These are phyloP conservation scores for Gynandropsis gynandra DNA, from an alignment of 345 rosid species.

Conservation along the genomic window DNA sequence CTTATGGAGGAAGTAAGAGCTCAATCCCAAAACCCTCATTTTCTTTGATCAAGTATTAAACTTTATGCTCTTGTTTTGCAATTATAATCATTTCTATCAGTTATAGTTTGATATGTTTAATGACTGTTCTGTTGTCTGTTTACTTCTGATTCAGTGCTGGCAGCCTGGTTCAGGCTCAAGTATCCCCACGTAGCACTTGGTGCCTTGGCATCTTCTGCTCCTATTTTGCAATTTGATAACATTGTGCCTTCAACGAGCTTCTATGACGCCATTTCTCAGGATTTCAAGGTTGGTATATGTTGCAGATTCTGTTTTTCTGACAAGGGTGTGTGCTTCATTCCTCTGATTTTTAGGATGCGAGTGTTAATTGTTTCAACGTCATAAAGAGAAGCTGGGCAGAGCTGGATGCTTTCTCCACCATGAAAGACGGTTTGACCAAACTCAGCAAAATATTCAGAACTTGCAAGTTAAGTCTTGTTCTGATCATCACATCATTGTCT, in stretches of 20 bases:
- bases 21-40: neutral
- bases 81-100: conserved; percentile 2
- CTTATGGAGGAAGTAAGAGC: conserved; percentile 80
- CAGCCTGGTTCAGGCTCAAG: conserved; percentile 81
- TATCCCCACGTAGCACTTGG: conserved; percentile 77
- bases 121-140: conserved; percentile 14
- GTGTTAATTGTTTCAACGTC: conserved; percentile 59
- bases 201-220: conserved; percentile 80
- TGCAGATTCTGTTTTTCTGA: neutral
- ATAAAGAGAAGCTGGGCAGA: conserved; percentile 71
- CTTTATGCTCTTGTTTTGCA: neutral
- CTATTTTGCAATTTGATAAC: conserved; percentile 61
- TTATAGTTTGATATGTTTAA: neutral
- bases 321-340: neutral
- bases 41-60: no score
- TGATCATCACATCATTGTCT: neutral
- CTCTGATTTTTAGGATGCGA: conserved; percentile 41
- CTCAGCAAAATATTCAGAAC: conserved; percentile 58
- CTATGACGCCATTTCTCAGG: conserved; percentile 63
- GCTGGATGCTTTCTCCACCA: conserved; percentile 40
- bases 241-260: conserved; percentile 66
- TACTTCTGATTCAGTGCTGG: conserved; percentile 51
- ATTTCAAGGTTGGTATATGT: conserved; percentile 45
- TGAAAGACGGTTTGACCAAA: conserved; percentile 40
- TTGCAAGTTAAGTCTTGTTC: conserved; percentile 45